Conservation (phyloP, 2,329 filamentous ascomycete species). For the Metarhizium guizhouense region DNA sequence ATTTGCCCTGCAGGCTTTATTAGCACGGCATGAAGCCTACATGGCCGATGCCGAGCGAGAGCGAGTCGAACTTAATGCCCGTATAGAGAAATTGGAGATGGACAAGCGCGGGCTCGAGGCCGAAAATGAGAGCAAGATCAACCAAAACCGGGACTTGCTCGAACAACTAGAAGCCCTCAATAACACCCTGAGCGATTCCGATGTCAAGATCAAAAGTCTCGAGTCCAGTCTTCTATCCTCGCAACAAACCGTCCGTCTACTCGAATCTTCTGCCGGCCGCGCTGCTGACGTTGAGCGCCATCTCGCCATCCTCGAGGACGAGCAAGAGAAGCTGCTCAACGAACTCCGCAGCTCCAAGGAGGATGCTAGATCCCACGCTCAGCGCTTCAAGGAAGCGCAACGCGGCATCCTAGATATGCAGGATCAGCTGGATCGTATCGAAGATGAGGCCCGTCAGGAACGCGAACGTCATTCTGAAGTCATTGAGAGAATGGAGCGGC, state of each 20-base stretch:
- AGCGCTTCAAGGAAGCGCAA: conserved; percentile 81
- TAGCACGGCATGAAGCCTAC: conserved; percentile 88
- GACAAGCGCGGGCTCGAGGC: conserved; percentile 67
- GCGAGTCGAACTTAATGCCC: conserved; percentile 60
- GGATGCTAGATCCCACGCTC: conserved; percentile 69
- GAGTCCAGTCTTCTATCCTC: conserved; percentile 69
- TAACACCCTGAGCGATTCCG: conserved; percentile 67
- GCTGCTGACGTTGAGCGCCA: conserved; percentile 76
- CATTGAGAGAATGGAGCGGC: conserved; percentile 72
- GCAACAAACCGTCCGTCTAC: conserved; percentile 64
- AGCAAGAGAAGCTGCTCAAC: conserved; percentile 65
- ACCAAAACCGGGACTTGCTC: conserved; percentile 74
- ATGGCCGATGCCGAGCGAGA: conserved; percentile 88
- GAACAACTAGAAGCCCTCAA: conserved; percentile 83
- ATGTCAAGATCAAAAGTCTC: conserved; percentile 67
- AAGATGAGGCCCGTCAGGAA: conserved; percentile 73
- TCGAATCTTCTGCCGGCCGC: conserved; percentile 64
- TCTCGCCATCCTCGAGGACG: conserved; percentile 67
- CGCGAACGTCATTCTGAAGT: conserved; percentile 74
- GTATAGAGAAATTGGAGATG: conserved; percentile 66
- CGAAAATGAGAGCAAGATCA: conserved; percentile 67
- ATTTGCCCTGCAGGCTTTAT: conserved; percentile 69
- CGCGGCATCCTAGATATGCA: conserved; percentile 68
- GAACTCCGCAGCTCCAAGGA: conserved; percentile 59
- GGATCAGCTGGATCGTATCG: conserved; percentile 81